phyloP scores from a whole-genome alignment of 352 stramenopile genomes.

The Phytophthora ohioensis region DNA sequence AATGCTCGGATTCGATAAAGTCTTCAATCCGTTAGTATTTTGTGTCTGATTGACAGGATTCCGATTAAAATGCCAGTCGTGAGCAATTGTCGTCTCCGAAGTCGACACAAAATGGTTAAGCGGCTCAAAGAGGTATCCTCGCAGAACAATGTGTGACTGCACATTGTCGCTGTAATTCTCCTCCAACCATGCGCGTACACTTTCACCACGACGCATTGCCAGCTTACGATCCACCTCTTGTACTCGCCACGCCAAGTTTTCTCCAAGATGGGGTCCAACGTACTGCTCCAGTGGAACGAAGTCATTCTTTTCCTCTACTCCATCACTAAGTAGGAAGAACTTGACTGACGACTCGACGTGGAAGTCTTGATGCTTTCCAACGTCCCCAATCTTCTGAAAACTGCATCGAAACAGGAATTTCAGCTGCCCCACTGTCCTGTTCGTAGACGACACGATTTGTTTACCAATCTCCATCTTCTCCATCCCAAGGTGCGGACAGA shows the following conservation, averaged over 20 bases:
- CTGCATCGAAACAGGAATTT: slow-evolving; percentile 77
- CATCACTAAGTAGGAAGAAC: slow-evolving; percentile 67
- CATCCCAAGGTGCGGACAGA: slow-evolving; percentile 53
- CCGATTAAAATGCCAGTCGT: slow-evolving; percentile 59
- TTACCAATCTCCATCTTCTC: slow-evolving; percentile 60
- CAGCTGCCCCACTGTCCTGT: slow-evolving; percentile 77
- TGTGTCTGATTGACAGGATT: slow-evolving; percentile 27
- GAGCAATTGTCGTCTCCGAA: slow-evolving; percentile 45
- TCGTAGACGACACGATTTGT: slow-evolving; percentile 67
- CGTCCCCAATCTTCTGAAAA: slow-evolving; percentile 19
- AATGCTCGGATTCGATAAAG: slow-evolving; percentile 42
- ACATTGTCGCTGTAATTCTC: slow-evolving; percentile 63
- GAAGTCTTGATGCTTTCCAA: slow-evolving; percentile 42
- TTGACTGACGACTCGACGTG: slow-evolving; percentile 87
- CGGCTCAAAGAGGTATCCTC: slow-evolving; percentile 76
- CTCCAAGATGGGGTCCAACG: slow-evolving; percentile 73
- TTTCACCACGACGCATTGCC: slow-evolving; percentile 62
- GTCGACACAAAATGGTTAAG: slow-evolving; percentile 57
- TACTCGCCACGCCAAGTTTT: slow-evolving; percentile 78
- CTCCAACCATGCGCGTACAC: slow-evolving; percentile 59
- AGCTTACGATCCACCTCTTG: slow-evolving; percentile 78
- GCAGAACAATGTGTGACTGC: slow-evolving; percentile 64
- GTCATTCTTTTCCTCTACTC: background rate
- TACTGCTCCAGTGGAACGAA: slow-evolving; percentile 66
- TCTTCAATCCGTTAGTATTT: background rate